Percentiles rank a stretch among this genome's conserved stretches.
Conservation (phyloP, 257 asterid genomes). For the Rehmannia glutinosa region DNA sequence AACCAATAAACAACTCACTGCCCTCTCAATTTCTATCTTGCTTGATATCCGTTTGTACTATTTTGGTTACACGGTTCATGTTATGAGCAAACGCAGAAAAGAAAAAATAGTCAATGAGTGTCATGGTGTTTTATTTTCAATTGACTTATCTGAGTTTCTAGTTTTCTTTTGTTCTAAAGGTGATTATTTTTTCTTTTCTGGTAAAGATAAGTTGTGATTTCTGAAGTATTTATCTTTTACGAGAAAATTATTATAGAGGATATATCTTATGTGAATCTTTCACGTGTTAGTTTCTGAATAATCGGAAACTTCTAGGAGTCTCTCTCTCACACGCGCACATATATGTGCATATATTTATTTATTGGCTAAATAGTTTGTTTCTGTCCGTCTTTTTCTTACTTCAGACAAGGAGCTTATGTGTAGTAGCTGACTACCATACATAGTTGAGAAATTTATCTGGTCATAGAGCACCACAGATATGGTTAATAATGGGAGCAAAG, state of each 20-base stretch:
- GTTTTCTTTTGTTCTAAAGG: neutral
- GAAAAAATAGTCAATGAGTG: neutral
- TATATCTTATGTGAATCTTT: neutral
- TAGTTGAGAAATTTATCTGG: constrained; percentile 7
- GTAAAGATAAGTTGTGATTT: neutral
- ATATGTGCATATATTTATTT: too few species aligned
- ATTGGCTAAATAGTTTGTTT: neutral
- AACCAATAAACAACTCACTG: too few species aligned
- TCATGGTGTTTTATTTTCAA: neutral
- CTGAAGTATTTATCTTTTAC: neutral
- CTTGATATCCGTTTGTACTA: neutral
- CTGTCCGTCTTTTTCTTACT: neutral
- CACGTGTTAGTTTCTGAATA: neutral
- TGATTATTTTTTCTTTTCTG: neutral
- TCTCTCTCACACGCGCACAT: too few species aligned
- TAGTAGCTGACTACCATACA: neutral
- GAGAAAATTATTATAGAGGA: neutral
- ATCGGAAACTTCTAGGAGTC: neutral
- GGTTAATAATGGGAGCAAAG: constrained; percentile 36
- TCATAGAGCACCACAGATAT: constrained; percentile 20
- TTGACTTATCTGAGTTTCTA: neutral
- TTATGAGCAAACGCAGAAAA: neutral
- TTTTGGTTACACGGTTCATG: neutral
- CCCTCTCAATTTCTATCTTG: too few species aligned
- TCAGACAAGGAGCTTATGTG: constrained; percentile 12